A percentile compares a stretch with the other conserved stretches of the same genome.
Conservation (phyloP, 2,329 filamentous ascomycete species). For the Zymoseptoria tritici region DNA sequence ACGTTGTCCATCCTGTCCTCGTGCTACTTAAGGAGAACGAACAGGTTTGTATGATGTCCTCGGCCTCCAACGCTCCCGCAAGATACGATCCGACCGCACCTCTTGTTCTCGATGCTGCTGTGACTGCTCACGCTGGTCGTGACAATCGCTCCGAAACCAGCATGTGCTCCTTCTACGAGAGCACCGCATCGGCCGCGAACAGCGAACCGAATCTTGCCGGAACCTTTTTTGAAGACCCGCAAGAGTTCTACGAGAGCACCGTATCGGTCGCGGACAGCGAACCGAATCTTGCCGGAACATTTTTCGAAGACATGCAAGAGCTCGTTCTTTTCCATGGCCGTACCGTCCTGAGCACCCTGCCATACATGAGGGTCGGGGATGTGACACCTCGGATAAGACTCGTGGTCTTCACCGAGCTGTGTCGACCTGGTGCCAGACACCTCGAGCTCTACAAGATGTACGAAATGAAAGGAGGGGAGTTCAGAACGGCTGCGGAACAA, state of each 20-base stretch:
- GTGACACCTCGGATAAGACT: neutral
- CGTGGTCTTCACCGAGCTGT: neutral
- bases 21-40: neutral
- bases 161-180: neutral
- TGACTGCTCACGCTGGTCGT: neutral
- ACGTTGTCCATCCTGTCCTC: neutral
- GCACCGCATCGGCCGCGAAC: neutral
- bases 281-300: neutral
- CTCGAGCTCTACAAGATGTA: neutral
- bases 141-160: neutral
- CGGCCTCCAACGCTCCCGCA: no score
- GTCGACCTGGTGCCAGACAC: neutral
- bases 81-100: neutral
- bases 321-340: neutral
- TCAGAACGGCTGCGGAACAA: neutral
- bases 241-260: neutral
- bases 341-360: neutral
- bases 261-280: neutral
- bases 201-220: neutral
- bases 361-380: neutral
- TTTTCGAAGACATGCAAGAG: neutral
- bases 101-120: neutral
- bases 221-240: neutral
- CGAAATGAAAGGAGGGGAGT: slow-evolving; percentile 3
- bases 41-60: neutral